These are phyloP conservation scores for Wickerhamomyces silvicola DNA, from an alignment of 805 yeast genomes.

Conservation along the genomic window DNA sequence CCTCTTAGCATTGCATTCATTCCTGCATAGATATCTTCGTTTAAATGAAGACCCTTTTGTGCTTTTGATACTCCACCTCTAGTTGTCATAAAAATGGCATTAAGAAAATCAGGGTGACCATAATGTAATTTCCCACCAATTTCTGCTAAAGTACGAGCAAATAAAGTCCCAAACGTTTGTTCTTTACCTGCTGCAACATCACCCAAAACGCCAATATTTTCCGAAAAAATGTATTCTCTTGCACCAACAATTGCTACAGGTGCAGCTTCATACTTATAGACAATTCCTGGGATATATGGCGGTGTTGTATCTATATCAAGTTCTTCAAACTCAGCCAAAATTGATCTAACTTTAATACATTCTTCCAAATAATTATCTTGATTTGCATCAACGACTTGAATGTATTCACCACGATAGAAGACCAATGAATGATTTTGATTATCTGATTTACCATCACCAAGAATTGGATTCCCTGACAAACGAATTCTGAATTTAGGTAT, in stretches of 20 bases:
- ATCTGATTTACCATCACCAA: slow-evolving; percentile 96
- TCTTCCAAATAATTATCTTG: slow-evolving; percentile 95
- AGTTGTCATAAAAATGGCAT: slow-evolving; percentile 87
- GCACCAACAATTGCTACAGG: slow-evolving; percentile 95
- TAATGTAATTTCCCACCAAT: slow-evolving; percentile 93
- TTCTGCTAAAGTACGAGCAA: slow-evolving; percentile 88
- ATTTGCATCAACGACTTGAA: slow-evolving; percentile 92
- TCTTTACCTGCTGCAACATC: slow-evolving; percentile 98
- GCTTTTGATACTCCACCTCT: slow-evolving; percentile 96
- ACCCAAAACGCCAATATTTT: slow-evolving; percentile 86
- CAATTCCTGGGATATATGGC: slow-evolving; percentile 57
- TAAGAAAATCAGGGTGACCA: slow-evolving; percentile 94
- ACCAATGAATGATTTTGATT: slow-evolving; percentile 86
- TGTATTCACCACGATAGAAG: slow-evolving; percentile 88
- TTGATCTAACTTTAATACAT: slow-evolving; percentile 83
- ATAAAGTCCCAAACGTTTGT: slow-evolving; percentile 93
- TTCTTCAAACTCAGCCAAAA: slow-evolving; percentile 89
- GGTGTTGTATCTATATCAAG: slow-evolving; percentile 42
- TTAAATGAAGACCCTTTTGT: slow-evolving; percentile 85
- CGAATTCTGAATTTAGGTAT: slow-evolving; percentile 59
- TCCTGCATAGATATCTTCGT: slow-evolving; percentile 95
- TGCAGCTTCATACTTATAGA: slow-evolving; percentile 26
- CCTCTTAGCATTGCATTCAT: slow-evolving; percentile 86
- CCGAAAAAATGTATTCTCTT: slow-evolving; percentile 90
- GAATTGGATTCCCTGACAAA: slow-evolving; percentile 87